These are phyloP conservation scores for Pseudocercospora vitis DNA, from an alignment of 2,329 filamentous ascomycete genomes.

Conservation along the genomic window DNA sequence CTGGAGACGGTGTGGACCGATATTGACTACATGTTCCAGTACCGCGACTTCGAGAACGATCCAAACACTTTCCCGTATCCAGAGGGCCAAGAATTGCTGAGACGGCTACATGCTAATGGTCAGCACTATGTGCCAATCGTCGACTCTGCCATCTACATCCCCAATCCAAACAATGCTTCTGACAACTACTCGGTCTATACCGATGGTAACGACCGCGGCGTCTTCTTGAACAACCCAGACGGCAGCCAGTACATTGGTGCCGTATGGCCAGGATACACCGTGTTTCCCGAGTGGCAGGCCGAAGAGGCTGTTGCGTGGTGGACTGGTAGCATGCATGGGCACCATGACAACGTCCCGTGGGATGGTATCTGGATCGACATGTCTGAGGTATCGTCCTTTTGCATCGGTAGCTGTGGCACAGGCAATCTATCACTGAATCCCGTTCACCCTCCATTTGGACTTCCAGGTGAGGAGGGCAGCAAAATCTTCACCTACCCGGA, in stretches of 20 bases:
- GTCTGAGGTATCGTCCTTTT: slow-evolving; percentile 64
- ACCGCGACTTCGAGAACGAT: slow-evolving; percentile 61
- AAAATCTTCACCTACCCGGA: slow-evolving; percentile 63
- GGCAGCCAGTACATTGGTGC: slow-evolving; percentile 44
- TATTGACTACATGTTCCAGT: slow-evolving; percentile 60
- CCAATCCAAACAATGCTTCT: slow-evolving; percentile 66
- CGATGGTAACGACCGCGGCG: slow-evolving; percentile 36
- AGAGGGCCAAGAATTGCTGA: slow-evolving; percentile 54
- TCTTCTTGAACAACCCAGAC: slow-evolving; percentile 41
- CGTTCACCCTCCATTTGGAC: slow-evolving; percentile 63
- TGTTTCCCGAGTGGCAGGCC: slow-evolving; percentile 62
- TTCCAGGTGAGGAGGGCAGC: slow-evolving; percentile 65
- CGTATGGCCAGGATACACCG: slow-evolving; percentile 59
- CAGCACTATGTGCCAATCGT: slow-evolving; percentile 63
- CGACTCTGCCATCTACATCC: slow-evolving; percentile 67
- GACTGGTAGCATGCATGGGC: slow-evolving; percentile 55
- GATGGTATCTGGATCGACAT: slow-evolving; percentile 63
- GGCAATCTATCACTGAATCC: slow-evolving; percentile 66
- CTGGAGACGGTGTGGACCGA: slow-evolving; percentile 52
- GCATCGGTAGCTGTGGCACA: slow-evolving; percentile 70
- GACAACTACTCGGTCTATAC: slow-evolving; percentile 57
- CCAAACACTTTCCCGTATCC: slow-evolving; percentile 52
- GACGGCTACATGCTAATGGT: slow-evolving; percentile 53
- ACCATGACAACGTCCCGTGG: slow-evolving; percentile 55
- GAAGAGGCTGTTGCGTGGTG: slow-evolving; percentile 61